Evolutionary conservation across 352 stramenopile genomes (phyloP).

Genomic region (Globisporangium iwayamae): DNA sequence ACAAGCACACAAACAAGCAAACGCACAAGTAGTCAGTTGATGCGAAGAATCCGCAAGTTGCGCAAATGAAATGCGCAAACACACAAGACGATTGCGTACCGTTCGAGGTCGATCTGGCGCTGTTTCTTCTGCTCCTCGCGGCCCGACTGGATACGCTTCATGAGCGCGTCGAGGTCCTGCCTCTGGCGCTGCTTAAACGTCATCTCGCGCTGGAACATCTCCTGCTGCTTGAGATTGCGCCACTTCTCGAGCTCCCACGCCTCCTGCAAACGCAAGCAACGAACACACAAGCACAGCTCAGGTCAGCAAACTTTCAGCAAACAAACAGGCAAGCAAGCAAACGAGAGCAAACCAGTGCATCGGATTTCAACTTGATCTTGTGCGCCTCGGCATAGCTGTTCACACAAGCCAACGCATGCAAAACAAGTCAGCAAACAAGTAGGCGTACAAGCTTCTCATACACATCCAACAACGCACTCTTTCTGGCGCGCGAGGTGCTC

Average conservation of each 20-base stretch:
- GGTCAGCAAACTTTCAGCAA: not conserved
- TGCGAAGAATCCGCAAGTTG: not conserved
- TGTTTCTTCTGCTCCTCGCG: conserved; percentile 95
- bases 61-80: not conserved
- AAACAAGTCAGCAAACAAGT: conserved; percentile 6
- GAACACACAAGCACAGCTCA: not conserved
- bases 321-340: not conserved
- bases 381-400: conserved; percentile 91
- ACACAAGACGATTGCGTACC: conserved; percentile 23
- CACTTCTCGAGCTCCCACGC: conserved; percentile 95
- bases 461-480: conserved; percentile 37
- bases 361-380: conserved; percentile 96
- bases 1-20: not conserved
- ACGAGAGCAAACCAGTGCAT: conserved; percentile 57
- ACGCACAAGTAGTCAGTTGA: not conserved
- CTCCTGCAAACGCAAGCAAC: conserved; percentile 34
- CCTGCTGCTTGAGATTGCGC: conserved; percentile 92
- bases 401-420: not conserved
- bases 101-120: conserved; percentile 91
- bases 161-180: conserved; percentile 90
- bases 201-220: conserved; percentile 93
- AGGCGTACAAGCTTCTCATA: not conserved
- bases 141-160: conserved; percentile 93
- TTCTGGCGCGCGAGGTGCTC: conserved; percentile 90
- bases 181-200: conserved; percentile 94